These are phyloP conservation scores for Cupressus sempervirens DNA, from an alignment of 75 land plant species.

Conservation along the genomic window DNA sequence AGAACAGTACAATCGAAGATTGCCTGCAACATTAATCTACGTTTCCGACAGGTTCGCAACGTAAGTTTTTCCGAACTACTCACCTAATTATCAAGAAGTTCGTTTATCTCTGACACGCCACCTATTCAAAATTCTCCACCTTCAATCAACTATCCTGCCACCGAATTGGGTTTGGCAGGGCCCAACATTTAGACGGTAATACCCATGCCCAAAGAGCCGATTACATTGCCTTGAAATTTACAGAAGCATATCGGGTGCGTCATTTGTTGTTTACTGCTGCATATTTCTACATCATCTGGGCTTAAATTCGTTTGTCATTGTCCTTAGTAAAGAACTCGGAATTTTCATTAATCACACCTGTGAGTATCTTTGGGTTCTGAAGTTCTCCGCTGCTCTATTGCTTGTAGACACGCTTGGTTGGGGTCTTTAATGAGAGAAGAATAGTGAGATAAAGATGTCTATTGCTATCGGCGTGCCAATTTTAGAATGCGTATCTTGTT, in stretches of 20 bases:
- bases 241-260: not conserved
- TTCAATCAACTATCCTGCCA: not conserved
- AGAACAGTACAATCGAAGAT: too few relatives aligned
- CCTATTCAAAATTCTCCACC: not conserved
- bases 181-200: not conserved
- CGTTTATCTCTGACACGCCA: not conserved
- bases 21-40: too few relatives aligned
- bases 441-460: not conserved
- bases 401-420: not conserved
- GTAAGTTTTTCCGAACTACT: too few relatives aligned
- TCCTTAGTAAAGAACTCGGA: not conserved
- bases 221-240: not conserved
- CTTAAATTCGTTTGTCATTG: not conserved
- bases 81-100: too few relatives aligned
- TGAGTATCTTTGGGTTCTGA: not conserved
- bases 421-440: not conserved
- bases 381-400: not conserved
- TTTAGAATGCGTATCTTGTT: conserved; percentile 37
- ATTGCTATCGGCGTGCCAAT: not conserved
- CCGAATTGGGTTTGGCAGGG: not conserved
- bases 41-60: too few relatives aligned
- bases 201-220: not conserved
- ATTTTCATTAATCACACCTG: not conserved
- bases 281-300: not conserved
- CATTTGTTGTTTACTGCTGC: not conserved